These are phyloP conservation scores for Coemansia sp. DNA, from an alignment of 371 early-diverging fungal genomes.

Conservation along the genomic window DNA sequence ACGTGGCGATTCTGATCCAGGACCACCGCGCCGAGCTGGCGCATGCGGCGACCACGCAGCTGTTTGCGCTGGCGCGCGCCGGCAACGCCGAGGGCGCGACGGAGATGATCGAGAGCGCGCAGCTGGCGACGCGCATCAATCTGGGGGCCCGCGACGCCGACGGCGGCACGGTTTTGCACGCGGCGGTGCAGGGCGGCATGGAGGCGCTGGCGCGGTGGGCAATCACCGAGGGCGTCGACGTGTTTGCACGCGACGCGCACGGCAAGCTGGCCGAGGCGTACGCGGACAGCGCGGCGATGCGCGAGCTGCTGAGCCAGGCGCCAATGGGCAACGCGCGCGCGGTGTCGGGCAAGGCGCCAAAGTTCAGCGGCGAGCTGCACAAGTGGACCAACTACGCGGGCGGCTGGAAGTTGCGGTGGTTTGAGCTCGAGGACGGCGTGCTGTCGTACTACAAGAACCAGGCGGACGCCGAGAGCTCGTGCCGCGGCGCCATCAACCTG, in stretches of 20 bases:
- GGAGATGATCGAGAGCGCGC: constrained; percentile 53
- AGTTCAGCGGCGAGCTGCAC: constrained; percentile 54
- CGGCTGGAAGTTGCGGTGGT: constrained; percentile 77
- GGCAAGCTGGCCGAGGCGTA: constrained; percentile 65
- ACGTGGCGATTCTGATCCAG: constrained; percentile 40
- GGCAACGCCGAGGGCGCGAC: constrained; percentile 47
- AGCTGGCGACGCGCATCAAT: constrained; percentile 54
- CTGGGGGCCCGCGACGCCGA: constrained; percentile 63
- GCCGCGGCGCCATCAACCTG: constrained; percentile 74
- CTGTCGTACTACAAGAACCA: constrained; percentile 76
- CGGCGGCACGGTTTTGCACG: constrained; percentile 65
- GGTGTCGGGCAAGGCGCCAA: constrained; percentile 55
- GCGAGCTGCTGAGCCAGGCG: constrained; percentile 59
- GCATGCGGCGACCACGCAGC: constrained; percentile 33
- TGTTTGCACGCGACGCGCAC: constrained; percentile 64
- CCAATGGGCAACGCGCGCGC: constrained; percentile 50
- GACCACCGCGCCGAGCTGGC: constrained; percentile 39
- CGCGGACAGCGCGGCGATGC: constrained; percentile 55
- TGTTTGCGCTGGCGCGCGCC: constrained; percentile 49
- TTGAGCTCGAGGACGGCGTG: constrained; percentile 72
- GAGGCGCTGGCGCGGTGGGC: constrained; percentile 65
- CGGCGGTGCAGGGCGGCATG: constrained; percentile 61
- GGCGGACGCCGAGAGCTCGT: constrained; percentile 68
- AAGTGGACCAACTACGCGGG: constrained; percentile 85
- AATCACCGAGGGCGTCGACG: constrained; percentile 69